Evolutionary conservation across 345 rosid species (phyloP).

Genomic region (Linum usitatissimum): DNA sequence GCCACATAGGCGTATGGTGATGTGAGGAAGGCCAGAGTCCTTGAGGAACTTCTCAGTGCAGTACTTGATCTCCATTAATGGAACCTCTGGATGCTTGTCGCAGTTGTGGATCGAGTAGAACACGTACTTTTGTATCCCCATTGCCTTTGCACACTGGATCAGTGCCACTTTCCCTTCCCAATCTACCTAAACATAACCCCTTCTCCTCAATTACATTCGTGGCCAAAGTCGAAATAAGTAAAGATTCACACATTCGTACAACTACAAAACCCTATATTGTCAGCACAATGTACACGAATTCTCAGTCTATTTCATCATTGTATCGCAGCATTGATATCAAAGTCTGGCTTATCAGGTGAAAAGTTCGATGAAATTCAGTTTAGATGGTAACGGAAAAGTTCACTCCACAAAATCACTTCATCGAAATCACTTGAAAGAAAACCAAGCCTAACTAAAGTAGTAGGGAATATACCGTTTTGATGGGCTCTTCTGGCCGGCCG

Average conservation of each 20-base stretch:
- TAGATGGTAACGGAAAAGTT: no score
- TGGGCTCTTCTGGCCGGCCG: slow-evolving; percentile 99
- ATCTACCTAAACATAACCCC: slow-evolving; percentile 76
- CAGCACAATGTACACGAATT: no score
- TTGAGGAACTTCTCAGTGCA: slow-evolving; percentile 85
- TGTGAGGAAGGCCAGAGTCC: slow-evolving; percentile 63
- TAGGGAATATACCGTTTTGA: slow-evolving; percentile 45
- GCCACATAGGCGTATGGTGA: slow-evolving; percentile 69
- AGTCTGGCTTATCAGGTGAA: no score
- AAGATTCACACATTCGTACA: no score
- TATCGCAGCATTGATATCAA: no score
- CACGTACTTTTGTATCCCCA: slow-evolving; percentile 89
- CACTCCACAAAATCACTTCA: no score
- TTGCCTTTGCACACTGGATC: slow-evolving; percentile 93
- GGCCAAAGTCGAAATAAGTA: no score
- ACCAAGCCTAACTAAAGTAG: neutral
- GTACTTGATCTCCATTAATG: slow-evolving; percentile 90
- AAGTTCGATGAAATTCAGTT: no score
- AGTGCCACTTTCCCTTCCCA: slow-evolving; percentile 99
- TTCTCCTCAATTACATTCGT: neutral
- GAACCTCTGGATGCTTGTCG: slow-evolving; percentile 97
- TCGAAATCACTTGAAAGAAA: no score
- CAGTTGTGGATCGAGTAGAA: slow-evolving; percentile 94
- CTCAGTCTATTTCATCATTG: no score
- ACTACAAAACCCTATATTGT: no score